These are phyloP conservation scores for Halenospora varia DNA, from an alignment of 495 filamentous ascomycete genomes.

Conservation along the genomic window DNA sequence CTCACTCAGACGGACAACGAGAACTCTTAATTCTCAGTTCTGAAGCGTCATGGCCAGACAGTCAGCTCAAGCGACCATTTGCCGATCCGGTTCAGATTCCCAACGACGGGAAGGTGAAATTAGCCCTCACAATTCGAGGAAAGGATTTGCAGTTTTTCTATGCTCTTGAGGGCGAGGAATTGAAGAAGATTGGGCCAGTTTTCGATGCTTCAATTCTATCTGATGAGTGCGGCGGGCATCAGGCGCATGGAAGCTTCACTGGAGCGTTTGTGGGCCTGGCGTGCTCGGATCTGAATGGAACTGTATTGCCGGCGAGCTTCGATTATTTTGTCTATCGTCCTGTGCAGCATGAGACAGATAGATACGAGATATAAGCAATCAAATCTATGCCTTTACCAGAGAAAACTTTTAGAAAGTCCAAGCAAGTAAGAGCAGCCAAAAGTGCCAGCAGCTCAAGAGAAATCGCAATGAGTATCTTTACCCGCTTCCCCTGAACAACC, in stretches of 20 bases:
- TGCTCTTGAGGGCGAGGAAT: conserved; percentile 35
- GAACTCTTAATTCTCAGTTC: conserved; percentile 48
- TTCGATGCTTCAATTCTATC: conserved; percentile 49
- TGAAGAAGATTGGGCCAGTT: conserved; percentile 46
- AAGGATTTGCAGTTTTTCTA: conserved; percentile 47
- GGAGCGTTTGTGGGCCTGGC: conserved; percentile 53
- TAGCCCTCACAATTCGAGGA: conserved; percentile 43
- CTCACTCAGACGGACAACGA: conserved; percentile 46
- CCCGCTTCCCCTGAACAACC: no score
- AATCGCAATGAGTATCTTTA: no score
- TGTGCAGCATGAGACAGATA: conserved; percentile 39
- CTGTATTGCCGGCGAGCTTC: conserved; percentile 40
- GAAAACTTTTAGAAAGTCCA: no score
- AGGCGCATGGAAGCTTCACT: conserved; percentile 52
- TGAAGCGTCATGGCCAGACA: conserved; percentile 46
- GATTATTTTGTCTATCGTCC: conserved; percentile 49
- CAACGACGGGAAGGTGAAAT: conserved; percentile 44
- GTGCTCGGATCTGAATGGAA: conserved; percentile 49
- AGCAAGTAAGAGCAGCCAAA: no score
- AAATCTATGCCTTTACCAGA: no score
- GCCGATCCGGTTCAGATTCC: conserved; percentile 38
- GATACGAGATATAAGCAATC: conserved; percentile 36
- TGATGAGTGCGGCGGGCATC: conserved; percentile 54
- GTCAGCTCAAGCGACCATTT: conserved; percentile 33
- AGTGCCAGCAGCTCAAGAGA: no score